Percentiles rank a stretch among this genome's conserved stretches.
phyloP scores from a whole-genome alignment of 495 filamentous ascomycete genomes.

The Podospora didyma region DNA sequence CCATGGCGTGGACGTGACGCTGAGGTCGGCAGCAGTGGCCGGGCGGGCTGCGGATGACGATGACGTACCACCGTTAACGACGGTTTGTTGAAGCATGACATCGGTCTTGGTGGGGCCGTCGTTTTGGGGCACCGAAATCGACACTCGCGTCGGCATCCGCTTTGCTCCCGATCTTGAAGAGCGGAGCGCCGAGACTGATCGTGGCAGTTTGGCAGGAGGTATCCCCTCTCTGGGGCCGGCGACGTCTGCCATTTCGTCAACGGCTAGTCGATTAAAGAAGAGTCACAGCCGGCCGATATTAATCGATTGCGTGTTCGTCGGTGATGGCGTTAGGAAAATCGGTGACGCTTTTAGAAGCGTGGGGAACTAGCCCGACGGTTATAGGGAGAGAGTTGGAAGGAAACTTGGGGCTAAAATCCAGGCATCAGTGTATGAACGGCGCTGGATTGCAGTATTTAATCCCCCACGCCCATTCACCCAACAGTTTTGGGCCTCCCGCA shows the following conservation, averaged over 20 bases:
- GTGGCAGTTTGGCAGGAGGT: slow-evolving; percentile 4
- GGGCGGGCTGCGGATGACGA: slow-evolving; percentile 1
- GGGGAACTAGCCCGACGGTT: not conserved
- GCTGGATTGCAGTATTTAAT: too few species aligned
- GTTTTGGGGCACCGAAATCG: slow-evolving; percentile 20
- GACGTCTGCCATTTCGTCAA: slow-evolving; percentile 22
- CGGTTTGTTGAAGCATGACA: slow-evolving; percentile 5
- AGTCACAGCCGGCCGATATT: not conserved
- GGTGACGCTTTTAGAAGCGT: not conserved
- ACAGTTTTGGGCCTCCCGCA: not conserved
- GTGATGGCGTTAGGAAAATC: not conserved
- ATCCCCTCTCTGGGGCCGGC: slow-evolving; percentile 5
- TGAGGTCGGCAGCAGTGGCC: slow-evolving; percentile 15
- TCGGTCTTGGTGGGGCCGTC: slow-evolving; percentile 10
- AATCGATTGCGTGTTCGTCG: not conserved
- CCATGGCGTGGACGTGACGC: slow-evolving; percentile 26
- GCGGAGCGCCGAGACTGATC: slow-evolving; percentile 19
- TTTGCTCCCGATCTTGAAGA: slow-evolving; percentile 12
- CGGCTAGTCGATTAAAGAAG: not conserved
- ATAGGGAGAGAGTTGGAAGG: not conserved
- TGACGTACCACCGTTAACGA: not conserved
- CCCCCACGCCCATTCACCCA: too few species aligned
- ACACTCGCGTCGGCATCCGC: slow-evolving; percentile 24
- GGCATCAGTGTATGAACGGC: too few species aligned
- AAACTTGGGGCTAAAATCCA: too few species aligned